phyloP scores from a whole-genome alignment of 2,329 filamentous ascomycete species.

The Sporothrix pallida region DNA sequence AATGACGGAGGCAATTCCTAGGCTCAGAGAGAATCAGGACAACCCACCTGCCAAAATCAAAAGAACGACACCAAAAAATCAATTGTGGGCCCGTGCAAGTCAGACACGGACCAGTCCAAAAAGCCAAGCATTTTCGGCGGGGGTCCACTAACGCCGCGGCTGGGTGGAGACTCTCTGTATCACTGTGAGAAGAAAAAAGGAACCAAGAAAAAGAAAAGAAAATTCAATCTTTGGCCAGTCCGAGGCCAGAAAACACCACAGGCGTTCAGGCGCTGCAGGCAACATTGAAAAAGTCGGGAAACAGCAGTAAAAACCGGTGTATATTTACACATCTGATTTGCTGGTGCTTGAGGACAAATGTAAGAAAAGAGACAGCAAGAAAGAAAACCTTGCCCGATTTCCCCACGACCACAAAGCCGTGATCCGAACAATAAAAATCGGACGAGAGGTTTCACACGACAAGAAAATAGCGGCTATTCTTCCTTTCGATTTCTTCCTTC shows the following conservation, averaged over 20 bases:
- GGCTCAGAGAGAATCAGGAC: neutral
- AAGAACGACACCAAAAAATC: neutral
- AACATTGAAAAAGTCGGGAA: neutral
- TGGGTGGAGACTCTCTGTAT: neutral
- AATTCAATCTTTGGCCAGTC: neutral
- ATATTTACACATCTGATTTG: too few relatives aligned
- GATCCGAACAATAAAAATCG: too few relatives aligned
- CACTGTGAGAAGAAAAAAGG: neutral
- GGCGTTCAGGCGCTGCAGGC: too few relatives aligned
- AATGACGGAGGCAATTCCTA: neutral
- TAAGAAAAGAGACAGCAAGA: too few relatives aligned
- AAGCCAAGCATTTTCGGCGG: conserved; percentile 18
- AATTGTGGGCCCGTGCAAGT: neutral
- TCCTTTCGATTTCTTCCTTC: neutral
- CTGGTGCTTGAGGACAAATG: too few relatives aligned
- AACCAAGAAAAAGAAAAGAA: neutral
- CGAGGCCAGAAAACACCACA: too few relatives aligned
- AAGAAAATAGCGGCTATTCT: conserved; percentile 4
- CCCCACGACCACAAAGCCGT: too few relatives aligned
- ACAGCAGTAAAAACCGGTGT: neutral
- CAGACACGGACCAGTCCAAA: neutral
- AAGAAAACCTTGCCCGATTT: too few relatives aligned
- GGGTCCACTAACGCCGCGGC: neutral
- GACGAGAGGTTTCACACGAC: too few relatives aligned
- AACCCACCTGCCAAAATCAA: neutral